Base-by-base conservation (phyloP, 2,329 filamentous ascomycete genomes). In the Plectosphaerella cucumerina region DNA sequence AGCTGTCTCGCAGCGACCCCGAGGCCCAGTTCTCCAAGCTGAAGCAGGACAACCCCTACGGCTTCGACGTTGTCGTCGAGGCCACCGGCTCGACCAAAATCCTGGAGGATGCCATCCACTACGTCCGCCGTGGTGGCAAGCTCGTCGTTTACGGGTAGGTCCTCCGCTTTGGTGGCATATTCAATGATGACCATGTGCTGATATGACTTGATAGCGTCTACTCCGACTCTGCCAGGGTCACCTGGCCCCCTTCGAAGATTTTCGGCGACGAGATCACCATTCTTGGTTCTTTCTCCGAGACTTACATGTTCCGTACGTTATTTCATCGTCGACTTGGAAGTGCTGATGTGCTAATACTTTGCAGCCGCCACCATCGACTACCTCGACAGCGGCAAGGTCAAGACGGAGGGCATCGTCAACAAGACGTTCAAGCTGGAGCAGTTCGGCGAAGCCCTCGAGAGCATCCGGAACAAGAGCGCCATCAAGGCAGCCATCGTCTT, bases 401-500 rank as follows among this genome's bases (percentile, higher is more conserved):
- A 77, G 68, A 77, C 87, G 47, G 71, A 77, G 48, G 85, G 86
- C 4, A 87, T 90, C 50, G 85, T 88, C 56, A 87, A 88, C 70
- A 88, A 87, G 73, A 80, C 76, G 6, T 90, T 84, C 72, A 84
- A 78, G 69, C 73, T 89, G n/a, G 85, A 90, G 62, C 77, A 89
- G 64, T 89, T 84, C 78, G 81, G 73, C 44, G 82, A 87, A 64
- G 86, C 84, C 54, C 70, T 90, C 57, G 81, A 88, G 65, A 78
- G 81, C 51, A 88, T 90, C 74, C 81, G 77, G 61, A 84, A 87
- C 70, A 88, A 89, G 75, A 80, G 72, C 49, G 85, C 85, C 53
- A 87, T 90, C 64, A 90, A 90, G 75, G 85, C 85, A 48, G 84
- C 83, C 15, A 88, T 90, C 65, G 78, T 83, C 44, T 89, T 87